These are phyloP conservation scores for Rubroboletus pulcherrimus DNA, from an alignment of 768 basidiomycete species.

Conservation along the genomic window DNA sequence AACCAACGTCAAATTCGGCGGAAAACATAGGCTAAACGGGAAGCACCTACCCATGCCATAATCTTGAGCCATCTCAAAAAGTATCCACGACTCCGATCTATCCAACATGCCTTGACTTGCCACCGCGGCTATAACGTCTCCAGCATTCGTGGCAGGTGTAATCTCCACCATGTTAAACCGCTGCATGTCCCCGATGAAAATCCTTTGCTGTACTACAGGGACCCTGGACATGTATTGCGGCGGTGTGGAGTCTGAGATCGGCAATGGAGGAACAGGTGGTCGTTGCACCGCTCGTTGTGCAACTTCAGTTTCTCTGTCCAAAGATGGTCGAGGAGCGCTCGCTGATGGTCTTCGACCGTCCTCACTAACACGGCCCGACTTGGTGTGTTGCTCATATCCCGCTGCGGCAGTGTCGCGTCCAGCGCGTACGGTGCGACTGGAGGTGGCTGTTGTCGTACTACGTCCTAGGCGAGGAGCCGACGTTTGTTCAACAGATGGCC, in stretches of 20 bases:
- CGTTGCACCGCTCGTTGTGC: slow-evolving; percentile 26
- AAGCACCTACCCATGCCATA: slow-evolving; percentile 80
- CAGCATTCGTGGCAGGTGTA: slow-evolving; percentile 59
- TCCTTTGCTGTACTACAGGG: slow-evolving; percentile 54
- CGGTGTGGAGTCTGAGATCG: slow-evolving; percentile 33
- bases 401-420: slow-evolving; percentile 15
- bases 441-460: slow-evolving; percentile 31
- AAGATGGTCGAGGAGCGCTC: slow-evolving; percentile 18
- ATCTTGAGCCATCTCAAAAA: slow-evolving; percentile 87
- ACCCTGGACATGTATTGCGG: slow-evolving; percentile 27
- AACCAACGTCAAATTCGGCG: slow-evolving; percentile 11
- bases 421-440: slow-evolving; percentile 12
- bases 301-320: slow-evolving; percentile 23
- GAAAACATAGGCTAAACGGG: neutral
- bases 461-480: slow-evolving; percentile 33
- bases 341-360: slow-evolving; percentile 23
- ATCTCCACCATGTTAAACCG: slow-evolving; percentile 75
- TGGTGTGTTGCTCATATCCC: slow-evolving; percentile 18
- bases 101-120: slow-evolving; percentile 64
- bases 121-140: slow-evolving; percentile 66
- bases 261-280: slow-evolving; percentile 39
- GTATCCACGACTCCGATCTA: slow-evolving; percentile 74
- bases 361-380: slow-evolving; percentile 25
- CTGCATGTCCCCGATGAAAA: slow-evolving; percentile 78
- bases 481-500: slow-evolving; percentile 30